phyloP scores from a whole-genome alignment of 2,329 filamentous ascomycete species.

The Neodidymelliopsis sp. region DNA sequence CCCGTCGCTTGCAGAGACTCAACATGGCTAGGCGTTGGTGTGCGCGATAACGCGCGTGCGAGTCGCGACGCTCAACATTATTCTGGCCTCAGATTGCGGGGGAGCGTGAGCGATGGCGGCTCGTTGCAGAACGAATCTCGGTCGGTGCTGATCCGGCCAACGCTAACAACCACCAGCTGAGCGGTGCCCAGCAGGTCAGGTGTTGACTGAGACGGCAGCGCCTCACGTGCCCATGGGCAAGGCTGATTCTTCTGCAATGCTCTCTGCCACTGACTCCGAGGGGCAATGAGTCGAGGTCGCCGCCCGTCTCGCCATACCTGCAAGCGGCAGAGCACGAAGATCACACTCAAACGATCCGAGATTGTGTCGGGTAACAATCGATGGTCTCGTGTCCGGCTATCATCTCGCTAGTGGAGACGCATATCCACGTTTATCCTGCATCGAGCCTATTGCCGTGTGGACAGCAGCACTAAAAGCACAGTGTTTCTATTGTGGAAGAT shows the following conservation, averaged over 20 bases:
- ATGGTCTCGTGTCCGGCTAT: background rate
- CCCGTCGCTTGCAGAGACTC: constrained; percentile 6
- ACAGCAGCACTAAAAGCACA: too few relatives aligned
- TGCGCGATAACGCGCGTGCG: background rate
- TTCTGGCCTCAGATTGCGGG: constrained; percentile 3
- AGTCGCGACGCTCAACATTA: constrained; percentile 4
- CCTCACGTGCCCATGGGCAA: constrained; percentile 12
- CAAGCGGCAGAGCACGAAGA: background rate
- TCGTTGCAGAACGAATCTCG: constrained; percentile 8
- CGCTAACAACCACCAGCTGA: constrained; percentile 10
- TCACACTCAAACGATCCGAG: constrained; percentile 1
- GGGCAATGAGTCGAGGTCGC: background rate
- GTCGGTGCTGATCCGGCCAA: constrained; percentile 9
- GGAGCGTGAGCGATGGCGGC: constrained; percentile 7
- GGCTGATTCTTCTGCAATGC: constrained; percentile 1
- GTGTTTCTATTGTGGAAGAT: too few relatives aligned
- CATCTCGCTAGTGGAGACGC: background rate
- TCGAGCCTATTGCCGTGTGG: background rate
- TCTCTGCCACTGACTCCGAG: background rate
- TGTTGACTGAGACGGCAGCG: constrained; percentile 8
- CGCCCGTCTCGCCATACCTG: background rate
- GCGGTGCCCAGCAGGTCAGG: constrained; percentile 3
- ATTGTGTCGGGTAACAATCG: too few relatives aligned
- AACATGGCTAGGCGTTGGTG: constrained; percentile 12
- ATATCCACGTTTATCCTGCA: background rate